These are phyloP conservation scores for Diaporthe sp. DNA, from an alignment of 2,329 filamentous ascomycete genomes.

Conservation along the genomic window DNA sequence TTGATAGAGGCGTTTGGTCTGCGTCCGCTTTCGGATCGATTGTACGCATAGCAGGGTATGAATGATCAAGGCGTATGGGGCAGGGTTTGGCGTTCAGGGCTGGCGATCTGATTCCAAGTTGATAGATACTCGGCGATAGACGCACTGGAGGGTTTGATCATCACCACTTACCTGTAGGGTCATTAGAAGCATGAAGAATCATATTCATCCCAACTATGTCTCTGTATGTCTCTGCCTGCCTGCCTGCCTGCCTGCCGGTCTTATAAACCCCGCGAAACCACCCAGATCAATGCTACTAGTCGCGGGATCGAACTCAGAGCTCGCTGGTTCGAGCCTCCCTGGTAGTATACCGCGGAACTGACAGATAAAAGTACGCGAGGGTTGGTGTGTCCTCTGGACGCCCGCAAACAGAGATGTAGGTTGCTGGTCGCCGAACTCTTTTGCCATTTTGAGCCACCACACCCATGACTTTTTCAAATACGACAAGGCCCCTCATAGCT, in stretches of 20 bases:
- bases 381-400: no score
- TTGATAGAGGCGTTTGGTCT: slow-evolving; percentile 4
- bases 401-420: not conserved
- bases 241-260: not conserved
- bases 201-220: not conserved
- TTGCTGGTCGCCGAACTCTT: slow-evolving; percentile 14
- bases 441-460: not conserved
- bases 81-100: slow-evolving; percentile 34
- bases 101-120: slow-evolving; percentile 9
- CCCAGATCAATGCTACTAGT: not conserved
- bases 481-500: not conserved
- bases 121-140: slow-evolving; percentile 7
- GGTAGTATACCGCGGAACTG: slow-evolving; percentile 12
- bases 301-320: not conserved
- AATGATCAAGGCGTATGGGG: slow-evolving; percentile 28
- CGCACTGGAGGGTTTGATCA: not conserved
- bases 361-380: not conserved
- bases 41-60: slow-evolving; percentile 32
- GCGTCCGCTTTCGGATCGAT: not conserved
- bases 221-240: not conserved
- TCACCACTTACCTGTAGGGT: slow-evolving; percentile 12
- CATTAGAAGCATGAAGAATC: not conserved
- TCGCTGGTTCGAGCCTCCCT: slow-evolving; percentile 3
- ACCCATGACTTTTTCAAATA: not conserved
- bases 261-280: not conserved